Conservation (phyloP, 805 yeast genomes). For the Cyberlindnera mycetangii region DNA sequence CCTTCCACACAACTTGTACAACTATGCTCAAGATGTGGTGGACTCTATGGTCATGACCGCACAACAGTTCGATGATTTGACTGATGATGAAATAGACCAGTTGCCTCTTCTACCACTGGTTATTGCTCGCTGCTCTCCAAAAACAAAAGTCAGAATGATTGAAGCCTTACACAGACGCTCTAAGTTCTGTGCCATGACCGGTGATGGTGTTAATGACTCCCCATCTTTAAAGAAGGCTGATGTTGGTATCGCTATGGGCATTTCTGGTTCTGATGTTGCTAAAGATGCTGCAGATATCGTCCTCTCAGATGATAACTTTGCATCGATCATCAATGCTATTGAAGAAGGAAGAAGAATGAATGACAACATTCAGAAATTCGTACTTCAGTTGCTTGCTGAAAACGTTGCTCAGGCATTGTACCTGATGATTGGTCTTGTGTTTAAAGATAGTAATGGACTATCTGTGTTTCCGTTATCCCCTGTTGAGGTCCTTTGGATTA, state of each 20-base stretch:
- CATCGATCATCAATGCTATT: slow-evolving; percentile 72
- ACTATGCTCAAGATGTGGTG: slow-evolving; percentile 54
- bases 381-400: slow-evolving; percentile 66
- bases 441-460: slow-evolving; percentile 54
- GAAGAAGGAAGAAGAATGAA: slow-evolving; percentile 83
- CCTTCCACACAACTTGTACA: slow-evolving; percentile 56
- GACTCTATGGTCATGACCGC: slow-evolving; percentile 76
- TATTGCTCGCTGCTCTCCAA: slow-evolving; percentile 81
- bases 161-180: slow-evolving; percentile 67
- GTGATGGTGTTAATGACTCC: slow-evolving; percentile 82
- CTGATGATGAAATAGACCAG: slow-evolving; percentile 58
- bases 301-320: slow-evolving; percentile 72
- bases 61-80: slow-evolving; percentile 58
- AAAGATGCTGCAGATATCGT: slow-evolving; percentile 80
- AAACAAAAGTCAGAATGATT: slow-evolving; percentile 77
- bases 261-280: slow-evolving; percentile 82
- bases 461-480: slow-evolving; percentile 85
- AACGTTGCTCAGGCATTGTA: slow-evolving; percentile 70
- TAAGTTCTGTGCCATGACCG: slow-evolving; percentile 75
- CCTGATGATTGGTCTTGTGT: slow-evolving; percentile 69
- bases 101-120: slow-evolving; percentile 71
- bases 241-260: slow-evolving; percentile 84
- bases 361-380: slow-evolving; percentile 74
- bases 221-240: slow-evolving; percentile 75
- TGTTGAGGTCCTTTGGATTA: slow-evolving; percentile 76